Evolutionary conservation across 129 eudicot genomes (phyloP).

Genomic region (Artemisia tridentata): DNA sequence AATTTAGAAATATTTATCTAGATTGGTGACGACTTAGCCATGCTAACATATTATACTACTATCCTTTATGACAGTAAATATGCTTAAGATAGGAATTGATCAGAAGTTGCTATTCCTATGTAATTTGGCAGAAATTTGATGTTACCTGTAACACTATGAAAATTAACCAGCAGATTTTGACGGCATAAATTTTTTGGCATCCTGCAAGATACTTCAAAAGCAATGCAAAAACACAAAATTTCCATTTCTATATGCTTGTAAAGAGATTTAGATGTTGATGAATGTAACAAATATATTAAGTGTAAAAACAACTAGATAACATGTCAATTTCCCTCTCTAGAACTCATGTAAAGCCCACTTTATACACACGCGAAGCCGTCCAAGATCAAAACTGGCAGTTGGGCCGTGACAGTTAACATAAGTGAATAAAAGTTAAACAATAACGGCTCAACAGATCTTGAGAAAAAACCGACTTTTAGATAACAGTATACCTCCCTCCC

Average conservation of each 20-base stretch:
- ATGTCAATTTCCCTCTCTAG: conserved; percentile 16
- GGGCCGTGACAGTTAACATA: conserved; percentile 27
- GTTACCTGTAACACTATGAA: background rate
- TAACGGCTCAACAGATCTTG: conserved; percentile 13
- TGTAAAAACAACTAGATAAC: conserved; percentile 19
- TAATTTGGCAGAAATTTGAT: too few relatives aligned
- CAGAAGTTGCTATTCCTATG: too few relatives aligned
- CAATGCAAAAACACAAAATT: background rate
- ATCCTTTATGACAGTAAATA: too few relatives aligned
- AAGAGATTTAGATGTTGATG: conserved; percentile 5
- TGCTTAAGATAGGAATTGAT: too few relatives aligned
- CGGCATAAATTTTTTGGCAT: background rate
- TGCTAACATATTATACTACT: too few relatives aligned
- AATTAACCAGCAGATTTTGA: background rate
- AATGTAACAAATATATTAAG: conserved; percentile 26
- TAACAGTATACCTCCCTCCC: conserved; percentile 34
- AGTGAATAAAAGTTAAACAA: background rate
- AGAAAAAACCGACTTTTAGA: conserved; percentile 16
- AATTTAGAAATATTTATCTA: too few relatives aligned
- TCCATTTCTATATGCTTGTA: conserved; percentile 14
- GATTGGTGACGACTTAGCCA: too few relatives aligned
- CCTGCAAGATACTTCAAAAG: conserved; percentile 4
- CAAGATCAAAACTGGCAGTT: conserved; percentile 32
- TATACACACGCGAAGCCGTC: conserved; percentile 35
- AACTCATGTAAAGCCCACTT: too few relatives aligned